These are phyloP conservation scores for Crucibulum parvulum DNA, from an alignment of 1,284 basidiomycete genomes.

Conservation along the genomic window DNA sequence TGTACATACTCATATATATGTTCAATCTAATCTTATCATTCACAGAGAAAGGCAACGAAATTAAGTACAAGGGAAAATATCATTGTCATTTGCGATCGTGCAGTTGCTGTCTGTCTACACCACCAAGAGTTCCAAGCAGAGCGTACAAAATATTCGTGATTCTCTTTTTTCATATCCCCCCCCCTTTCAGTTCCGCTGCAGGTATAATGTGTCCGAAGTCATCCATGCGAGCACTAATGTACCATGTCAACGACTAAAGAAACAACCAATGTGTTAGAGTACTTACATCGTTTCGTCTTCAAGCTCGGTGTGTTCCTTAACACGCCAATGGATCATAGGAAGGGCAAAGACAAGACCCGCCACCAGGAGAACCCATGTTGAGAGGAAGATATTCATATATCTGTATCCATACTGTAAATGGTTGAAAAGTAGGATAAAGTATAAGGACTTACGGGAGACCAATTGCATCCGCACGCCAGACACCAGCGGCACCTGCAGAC, in stretches of 20 bases:
- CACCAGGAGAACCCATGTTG: constrained; percentile 52
- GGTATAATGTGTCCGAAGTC: constrained; percentile 6
- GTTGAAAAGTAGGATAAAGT: not conserved
- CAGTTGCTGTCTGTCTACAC: no score
- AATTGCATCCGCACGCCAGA: constrained; percentile 54
- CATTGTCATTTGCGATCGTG: no score
- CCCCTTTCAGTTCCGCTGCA: not conserved
- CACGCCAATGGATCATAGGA: constrained; percentile 55
- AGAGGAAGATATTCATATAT: constrained; percentile 54
- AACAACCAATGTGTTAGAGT: not conserved
- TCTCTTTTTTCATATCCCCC: no score
- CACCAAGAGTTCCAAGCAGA: no score
- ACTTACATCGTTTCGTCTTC: constrained; percentile 9
- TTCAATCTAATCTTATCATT: no score
- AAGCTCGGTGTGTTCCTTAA: constrained; percentile 45
- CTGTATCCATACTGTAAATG: constrained; percentile 19
- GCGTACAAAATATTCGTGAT: no score
- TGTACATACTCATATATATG: no score
- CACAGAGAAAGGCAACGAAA: no score
- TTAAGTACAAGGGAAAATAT: no score
- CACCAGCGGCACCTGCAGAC: constrained; percentile 53
- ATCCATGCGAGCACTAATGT: constrained; percentile 6
- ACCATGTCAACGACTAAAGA: not conserved
- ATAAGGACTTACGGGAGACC: constrained; percentile 35
- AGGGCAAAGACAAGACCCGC: constrained; percentile 51